Percentiles rank a stretch among this genome's conserved stretches.
These are phyloP conservation scores for Ceratocystis papillata DNA, from an alignment of 2,329 filamentous ascomycete species.

Conservation along the genomic window DNA sequence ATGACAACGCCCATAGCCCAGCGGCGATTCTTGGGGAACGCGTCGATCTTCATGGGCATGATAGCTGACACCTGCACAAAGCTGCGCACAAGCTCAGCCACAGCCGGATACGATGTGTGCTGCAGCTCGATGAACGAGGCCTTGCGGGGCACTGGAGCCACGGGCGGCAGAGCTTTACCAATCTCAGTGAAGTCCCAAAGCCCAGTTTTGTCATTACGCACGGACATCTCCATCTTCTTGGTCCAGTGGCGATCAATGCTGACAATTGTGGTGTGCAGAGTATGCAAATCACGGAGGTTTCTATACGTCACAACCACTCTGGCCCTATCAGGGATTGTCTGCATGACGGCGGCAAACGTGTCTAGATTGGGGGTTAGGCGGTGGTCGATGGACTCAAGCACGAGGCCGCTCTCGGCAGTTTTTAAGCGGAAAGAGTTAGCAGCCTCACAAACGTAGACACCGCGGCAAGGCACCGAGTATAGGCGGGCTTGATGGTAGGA, in stretches of 20 bases:
- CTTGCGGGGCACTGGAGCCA: slow-evolving; percentile 59
- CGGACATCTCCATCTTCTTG: slow-evolving; percentile 82
- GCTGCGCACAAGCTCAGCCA: slow-evolving; percentile 86
- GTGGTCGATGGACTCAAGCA: slow-evolving; percentile 85
- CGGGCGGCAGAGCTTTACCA: slow-evolving; percentile 65
- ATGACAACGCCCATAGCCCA: slow-evolving; percentile 96
- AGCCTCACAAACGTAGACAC: slow-evolving; percentile 90
- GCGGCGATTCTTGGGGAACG: slow-evolving; percentile 90
- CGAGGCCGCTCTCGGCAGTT: slow-evolving; percentile 80
- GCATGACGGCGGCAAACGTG: slow-evolving; percentile 84
- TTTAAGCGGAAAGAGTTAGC: slow-evolving; percentile 93
- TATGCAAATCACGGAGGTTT: slow-evolving; percentile 88
- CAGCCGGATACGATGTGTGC: slow-evolving; percentile 75
- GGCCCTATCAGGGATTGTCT: slow-evolving; percentile 67
- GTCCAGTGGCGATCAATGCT: slow-evolving; percentile 94
- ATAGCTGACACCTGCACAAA: slow-evolving; percentile 89
- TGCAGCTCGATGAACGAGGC: slow-evolving; percentile 89
- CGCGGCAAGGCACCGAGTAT: slow-evolving; percentile 83
- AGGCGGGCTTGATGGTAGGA: slow-evolving; percentile 97
- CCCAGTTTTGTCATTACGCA: slow-evolving; percentile 79
- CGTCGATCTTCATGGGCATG: slow-evolving; percentile 92
- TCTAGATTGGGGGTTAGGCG: slow-evolving; percentile 80
- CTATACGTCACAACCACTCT: slow-evolving; percentile 92
- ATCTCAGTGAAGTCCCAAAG: slow-evolving; percentile 92
- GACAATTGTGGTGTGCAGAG: slow-evolving; percentile 82